Percentiles rank a stretch among this genome's conserved stretches.
Conservation (phyloP, 2,329 filamentous ascomycete genomes). For the Ophiosphaerella narmari region DNA sequence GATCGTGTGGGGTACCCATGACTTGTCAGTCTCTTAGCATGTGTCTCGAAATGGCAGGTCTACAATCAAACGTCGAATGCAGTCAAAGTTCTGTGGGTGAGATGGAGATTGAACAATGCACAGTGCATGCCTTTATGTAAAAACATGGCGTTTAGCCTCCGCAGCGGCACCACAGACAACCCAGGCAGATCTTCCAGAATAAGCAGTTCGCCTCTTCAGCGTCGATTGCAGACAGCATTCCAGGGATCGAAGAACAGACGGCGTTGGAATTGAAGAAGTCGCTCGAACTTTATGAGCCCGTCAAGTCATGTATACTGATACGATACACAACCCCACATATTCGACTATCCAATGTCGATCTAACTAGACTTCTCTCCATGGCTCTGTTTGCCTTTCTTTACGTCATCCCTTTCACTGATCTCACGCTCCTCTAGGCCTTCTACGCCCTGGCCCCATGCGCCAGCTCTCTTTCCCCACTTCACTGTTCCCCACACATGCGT, state of each 20-base stretch:
- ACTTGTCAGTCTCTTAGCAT: neutral
- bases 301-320: too few relatives aligned
- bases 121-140: neutral
- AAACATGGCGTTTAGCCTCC: neutral
- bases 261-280: neutral
- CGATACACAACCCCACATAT: too few relatives aligned
- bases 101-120: neutral
- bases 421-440: slow-evolving; percentile 51
- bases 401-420: slow-evolving; percentile 30
- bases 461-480: slow-evolving; percentile 59
- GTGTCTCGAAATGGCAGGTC: slow-evolving; percentile 9
- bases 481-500: slow-evolving; percentile 60
- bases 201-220: neutral
- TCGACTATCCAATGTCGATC: too few relatives aligned
- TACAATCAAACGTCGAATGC: slow-evolving; percentile 9
- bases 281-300: neutral
- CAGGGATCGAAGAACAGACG: neutral
- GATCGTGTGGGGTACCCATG: neutral
- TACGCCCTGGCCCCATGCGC: slow-evolving; percentile 57
- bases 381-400: neutral
- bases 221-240: neutral
- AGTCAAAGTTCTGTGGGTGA: slow-evolving; percentile 6
- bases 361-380: neutral
- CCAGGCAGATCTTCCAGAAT: neutral
- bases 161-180: neutral